Evolutionary conservation across 345 rosid species (phyloP).

Genomic region (Brassica incana): DNA sequence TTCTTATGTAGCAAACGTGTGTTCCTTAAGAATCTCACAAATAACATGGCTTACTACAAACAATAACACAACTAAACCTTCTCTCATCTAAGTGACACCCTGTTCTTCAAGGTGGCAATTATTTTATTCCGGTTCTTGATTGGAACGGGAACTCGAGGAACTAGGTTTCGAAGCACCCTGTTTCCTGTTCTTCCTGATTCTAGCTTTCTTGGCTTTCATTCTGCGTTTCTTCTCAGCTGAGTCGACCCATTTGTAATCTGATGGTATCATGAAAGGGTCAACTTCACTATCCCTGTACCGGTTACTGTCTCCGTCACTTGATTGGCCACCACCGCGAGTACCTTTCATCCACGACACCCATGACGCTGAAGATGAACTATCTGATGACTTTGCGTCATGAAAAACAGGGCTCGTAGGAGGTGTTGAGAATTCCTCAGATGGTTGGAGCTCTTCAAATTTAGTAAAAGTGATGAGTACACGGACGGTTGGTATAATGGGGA

Average conservation of each 20-base stretch:
- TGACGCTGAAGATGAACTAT: slow-evolving; percentile 48
- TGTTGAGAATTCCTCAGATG: slow-evolving; percentile 74
- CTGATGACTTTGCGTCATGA: slow-evolving; percentile 74
- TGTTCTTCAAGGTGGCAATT: slow-evolving; percentile 1
- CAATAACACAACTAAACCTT: slow-evolving; percentile 26
- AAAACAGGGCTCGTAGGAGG: slow-evolving; percentile 83
- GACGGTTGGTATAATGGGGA: slow-evolving; percentile 87
- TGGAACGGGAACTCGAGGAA: slow-evolving; percentile 27
- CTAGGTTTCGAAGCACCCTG: slow-evolving; percentile 50
- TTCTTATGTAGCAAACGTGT: slow-evolving; percentile 13
- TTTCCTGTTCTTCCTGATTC: slow-evolving; percentile 68
- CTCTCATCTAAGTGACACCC: slow-evolving; percentile 19
- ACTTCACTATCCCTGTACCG: slow-evolving; percentile 59
- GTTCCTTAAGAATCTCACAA: slow-evolving; percentile 31
- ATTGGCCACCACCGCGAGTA: slow-evolving; percentile 60
- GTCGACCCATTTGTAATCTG: slow-evolving; percentile 83
- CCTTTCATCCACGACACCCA: slow-evolving; percentile 98
- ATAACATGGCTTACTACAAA: slow-evolving; percentile 23
- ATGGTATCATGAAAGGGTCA: slow-evolving; percentile 79
- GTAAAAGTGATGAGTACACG: slow-evolving; percentile 88
- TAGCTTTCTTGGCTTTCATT: slow-evolving; percentile 84
- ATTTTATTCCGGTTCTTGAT: slow-evolving; percentile 44
- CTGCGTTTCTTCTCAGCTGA: slow-evolving; percentile 87
- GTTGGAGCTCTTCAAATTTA: slow-evolving; percentile 86
- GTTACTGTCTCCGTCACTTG: slow-evolving; percentile 72